Base-by-base conservation (phyloP, 2,329 filamentous ascomycete genomes). In the Westerdykella aurantiaca region DNA sequence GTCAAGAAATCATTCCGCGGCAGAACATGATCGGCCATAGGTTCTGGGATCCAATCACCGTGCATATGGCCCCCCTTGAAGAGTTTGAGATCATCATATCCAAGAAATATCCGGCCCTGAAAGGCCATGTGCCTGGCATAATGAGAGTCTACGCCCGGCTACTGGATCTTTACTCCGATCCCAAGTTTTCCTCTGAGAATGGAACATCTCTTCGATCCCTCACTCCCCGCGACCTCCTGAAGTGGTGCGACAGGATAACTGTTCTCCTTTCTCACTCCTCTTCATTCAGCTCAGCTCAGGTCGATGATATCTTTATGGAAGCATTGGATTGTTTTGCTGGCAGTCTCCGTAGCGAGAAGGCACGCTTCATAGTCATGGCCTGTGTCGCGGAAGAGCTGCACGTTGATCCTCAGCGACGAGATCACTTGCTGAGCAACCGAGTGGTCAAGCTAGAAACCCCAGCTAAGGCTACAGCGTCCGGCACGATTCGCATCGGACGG, bases 281-380 rank as follows among this genome's bases (percentile, higher is more conserved):
- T 1, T 80, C 81, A 17, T 83, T 77, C 51, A 84, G 78, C 18
- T 81, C 82, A 10, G 75, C 79, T 16, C 86, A 93, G 62, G 75
- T 83, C 51, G 85, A 96, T 58, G 82, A 85, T 56, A 95, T 97
- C 67, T 96, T 96, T 58, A 80, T 95, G 71, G 93, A 98, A 62
- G 87, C 89, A 0, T 77, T 93, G 41, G 93, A 98, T 66, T 94
- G 90, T 61, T 97, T 98, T 65, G 83, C 88, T 34, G 87, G 86
- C 42, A 88, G 85, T 60, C 73, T 93, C 37, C 83, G 85, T 9
- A 84, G 84, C 44, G 75, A 76, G 23, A 73, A 78, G 11, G 71
- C 82, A 23, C 80, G 82, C 39, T 70, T 72, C 38, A 68, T 73
- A 4, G 71, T 94, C 25, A 79, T 85, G 35, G 73, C 76, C 38